These are phyloP conservation scores for Xylaria curta DNA, from an alignment of 495 filamentous ascomycete species.

Conservation along the genomic window DNA sequence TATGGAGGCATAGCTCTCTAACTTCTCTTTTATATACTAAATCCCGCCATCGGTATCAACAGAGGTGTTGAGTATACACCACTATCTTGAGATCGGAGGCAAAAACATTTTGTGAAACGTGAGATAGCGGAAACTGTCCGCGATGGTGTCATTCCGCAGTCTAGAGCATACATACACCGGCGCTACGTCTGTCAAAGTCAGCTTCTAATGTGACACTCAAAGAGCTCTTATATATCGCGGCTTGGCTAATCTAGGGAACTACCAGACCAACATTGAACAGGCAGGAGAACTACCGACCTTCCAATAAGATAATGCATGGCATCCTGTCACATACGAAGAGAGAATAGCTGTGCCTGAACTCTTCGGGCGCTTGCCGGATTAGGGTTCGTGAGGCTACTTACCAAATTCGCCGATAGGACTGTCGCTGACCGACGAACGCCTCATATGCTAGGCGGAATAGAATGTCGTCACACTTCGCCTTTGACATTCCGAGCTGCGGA, in stretches of 20 bases:
- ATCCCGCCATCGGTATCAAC: neutral
- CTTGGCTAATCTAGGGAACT: neutral
- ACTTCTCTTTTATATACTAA: too few relatives aligned
- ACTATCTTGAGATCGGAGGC: neutral
- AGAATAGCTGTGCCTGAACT: neutral
- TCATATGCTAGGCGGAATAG: neutral
- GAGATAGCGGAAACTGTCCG: neutral
- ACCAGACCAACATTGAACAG: conserved; percentile 8
- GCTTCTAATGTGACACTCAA: neutral
- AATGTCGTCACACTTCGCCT: neutral
- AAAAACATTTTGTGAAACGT: neutral
- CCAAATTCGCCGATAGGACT: neutral
- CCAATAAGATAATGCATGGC: conserved; percentile 8
- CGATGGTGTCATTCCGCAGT: conserved; percentile 9
- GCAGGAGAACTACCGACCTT: conserved; percentile 15
- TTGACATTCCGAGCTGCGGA: neutral
- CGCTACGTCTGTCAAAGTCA: neutral
- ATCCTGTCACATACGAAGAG: neutral
- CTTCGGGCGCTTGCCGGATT: conserved; percentile 4
- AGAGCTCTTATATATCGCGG: neutral
- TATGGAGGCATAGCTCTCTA: neutral
- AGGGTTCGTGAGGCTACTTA: conserved; percentile 4
- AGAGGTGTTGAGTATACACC: neutral
- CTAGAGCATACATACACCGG: too few relatives aligned
- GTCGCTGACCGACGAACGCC: conserved; percentile 15